Conservation (phyloP, 257 asterid species). For the Nicotiana otophora region DNA sequence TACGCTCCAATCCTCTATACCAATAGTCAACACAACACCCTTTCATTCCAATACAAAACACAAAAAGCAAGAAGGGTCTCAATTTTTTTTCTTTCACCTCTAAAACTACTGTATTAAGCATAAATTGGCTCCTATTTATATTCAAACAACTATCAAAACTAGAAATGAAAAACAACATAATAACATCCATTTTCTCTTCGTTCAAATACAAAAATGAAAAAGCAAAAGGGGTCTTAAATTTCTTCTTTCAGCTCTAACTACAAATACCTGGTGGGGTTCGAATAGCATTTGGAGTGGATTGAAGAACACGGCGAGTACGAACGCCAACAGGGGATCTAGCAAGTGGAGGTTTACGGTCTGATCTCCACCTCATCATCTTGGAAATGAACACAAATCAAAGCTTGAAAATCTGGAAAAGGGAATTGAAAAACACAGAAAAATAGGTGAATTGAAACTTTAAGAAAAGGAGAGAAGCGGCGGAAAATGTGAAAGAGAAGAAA, state of each 20-base stretch:
- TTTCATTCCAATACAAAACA: background rate
- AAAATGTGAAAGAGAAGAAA: background rate
- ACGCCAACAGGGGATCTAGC: conserved; percentile 78
- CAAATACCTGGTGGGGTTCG: conserved; percentile 59
- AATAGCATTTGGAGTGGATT: conserved; percentile 28
- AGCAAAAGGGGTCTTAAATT: background rate
- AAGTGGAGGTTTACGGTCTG: conserved; percentile 77
- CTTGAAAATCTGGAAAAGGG: background rate
- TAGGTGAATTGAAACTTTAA: background rate
- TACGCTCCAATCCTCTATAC: too few species aligned
- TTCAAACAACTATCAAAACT: background rate
- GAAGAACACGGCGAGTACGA: conserved; percentile 60
- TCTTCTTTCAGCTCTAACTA: background rate
- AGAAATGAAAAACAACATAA: too few species aligned
- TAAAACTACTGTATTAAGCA: background rate
- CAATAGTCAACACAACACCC: too few species aligned
- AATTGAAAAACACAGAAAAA: background rate
- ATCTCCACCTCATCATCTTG: conserved; percentile 53
- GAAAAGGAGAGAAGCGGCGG: background rate
- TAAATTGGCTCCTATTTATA: background rate
- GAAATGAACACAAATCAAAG: conserved; percentile 10
- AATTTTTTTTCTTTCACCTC: background rate
- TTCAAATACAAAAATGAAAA: background rate
- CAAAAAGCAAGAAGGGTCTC: background rate
- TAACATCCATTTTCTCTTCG: background rate